Evolutionary conservation across 305 asterid species (phyloP).

Genomic region (Euphrasia arctica): DNA sequence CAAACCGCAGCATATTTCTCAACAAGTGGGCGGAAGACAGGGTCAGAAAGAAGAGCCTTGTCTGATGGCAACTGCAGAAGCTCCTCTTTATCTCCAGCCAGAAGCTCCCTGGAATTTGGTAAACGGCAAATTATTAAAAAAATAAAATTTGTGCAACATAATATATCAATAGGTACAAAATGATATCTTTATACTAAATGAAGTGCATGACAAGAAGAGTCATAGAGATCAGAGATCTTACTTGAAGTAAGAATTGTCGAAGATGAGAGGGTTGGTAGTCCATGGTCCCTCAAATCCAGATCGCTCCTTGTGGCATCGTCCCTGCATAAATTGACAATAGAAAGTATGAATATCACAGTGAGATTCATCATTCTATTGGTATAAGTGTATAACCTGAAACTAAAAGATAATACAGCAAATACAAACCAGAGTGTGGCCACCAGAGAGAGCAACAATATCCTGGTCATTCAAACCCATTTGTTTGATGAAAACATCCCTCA

Average conservation of each 20-base stretch:
- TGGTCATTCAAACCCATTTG: constrained; percentile 83
- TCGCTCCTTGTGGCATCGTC: constrained; percentile 92
- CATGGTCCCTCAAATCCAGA: constrained; percentile 99
- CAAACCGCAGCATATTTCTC: constrained; percentile 84
- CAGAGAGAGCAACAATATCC: constrained; percentile 87
- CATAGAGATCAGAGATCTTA: constrained; percentile 24
- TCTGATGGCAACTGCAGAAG: constrained; percentile 84
- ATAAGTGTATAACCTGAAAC: neutral
- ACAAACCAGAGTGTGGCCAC: constrained; percentile 89
- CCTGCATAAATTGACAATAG: constrained; percentile 36
- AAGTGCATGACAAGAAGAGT: neutral
- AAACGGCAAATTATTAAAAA: neutral
- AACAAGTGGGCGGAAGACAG: constrained; percentile 68
- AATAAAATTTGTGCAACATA: neutral
- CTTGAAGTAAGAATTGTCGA: constrained; percentile 84
- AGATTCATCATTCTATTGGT: neutral
- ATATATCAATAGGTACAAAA: too few relatives aligned
- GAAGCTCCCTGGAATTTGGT: constrained; percentile 58
- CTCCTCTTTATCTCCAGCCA: constrained; percentile 78
- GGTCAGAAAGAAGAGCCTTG: constrained; percentile 73
- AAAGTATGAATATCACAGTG: neutral
- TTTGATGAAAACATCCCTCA: constrained; percentile 75
- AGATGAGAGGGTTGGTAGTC: constrained; percentile 79
- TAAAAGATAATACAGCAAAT: constrained; percentile 3
- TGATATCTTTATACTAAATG: too few relatives aligned